Conservation (phyloP, 2,329 filamentous ascomycete species). For the Penicillium verrucosum region DNA sequence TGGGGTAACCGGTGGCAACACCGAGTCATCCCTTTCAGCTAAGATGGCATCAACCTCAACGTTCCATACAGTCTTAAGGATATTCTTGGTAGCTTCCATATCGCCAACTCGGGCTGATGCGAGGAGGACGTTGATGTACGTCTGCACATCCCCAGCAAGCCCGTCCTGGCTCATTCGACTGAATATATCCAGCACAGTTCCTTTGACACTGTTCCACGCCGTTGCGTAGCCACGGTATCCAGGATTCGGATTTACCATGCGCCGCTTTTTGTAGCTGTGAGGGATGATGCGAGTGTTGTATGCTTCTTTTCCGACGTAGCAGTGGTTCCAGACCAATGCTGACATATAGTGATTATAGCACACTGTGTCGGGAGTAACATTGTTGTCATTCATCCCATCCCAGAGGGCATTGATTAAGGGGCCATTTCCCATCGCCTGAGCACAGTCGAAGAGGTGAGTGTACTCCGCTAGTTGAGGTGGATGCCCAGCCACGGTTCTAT, state of each 20-base stretch:
- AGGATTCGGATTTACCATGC: slow-evolving; percentile 9
- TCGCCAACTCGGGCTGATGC: slow-evolving; percentile 54
- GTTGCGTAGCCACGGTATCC: slow-evolving; percentile 34
- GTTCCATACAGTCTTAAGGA: slow-evolving; percentile 54
- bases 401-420: slow-evolving; percentile 46
- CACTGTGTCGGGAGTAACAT: slow-evolving; percentile 44
- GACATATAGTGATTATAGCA: slow-evolving; percentile 58
- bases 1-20: slow-evolving; percentile 34
- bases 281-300: slow-evolving; percentile 38
- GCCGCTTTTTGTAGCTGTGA: slow-evolving; percentile 31
- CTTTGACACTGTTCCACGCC: slow-evolving; percentile 32
- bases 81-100: slow-evolving; percentile 43
- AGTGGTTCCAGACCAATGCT: slow-evolving; percentile 47
- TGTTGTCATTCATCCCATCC: slow-evolving; percentile 27
- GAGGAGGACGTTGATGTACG: slow-evolving; percentile 53
- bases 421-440: slow-evolving; percentile 47
- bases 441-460: slow-evolving; percentile 52
- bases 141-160: slow-evolving; percentile 49
- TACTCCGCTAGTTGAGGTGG: slow-evolving; percentile 49
- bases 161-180: slow-evolving; percentile 48
- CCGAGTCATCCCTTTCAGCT: slow-evolving; percentile 30
- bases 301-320: slow-evolving; percentile 40
- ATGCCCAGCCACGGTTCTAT: slow-evolving; percentile 37
- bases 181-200: slow-evolving; percentile 43
- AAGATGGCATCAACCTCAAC: slow-evolving; percentile 49